Percentiles rank a stretch among this genome's conserved stretches.
phyloP scores from a whole-genome alignment of 2,329 filamentous ascomycete species.

The Calonectria hawksworthii region DNA sequence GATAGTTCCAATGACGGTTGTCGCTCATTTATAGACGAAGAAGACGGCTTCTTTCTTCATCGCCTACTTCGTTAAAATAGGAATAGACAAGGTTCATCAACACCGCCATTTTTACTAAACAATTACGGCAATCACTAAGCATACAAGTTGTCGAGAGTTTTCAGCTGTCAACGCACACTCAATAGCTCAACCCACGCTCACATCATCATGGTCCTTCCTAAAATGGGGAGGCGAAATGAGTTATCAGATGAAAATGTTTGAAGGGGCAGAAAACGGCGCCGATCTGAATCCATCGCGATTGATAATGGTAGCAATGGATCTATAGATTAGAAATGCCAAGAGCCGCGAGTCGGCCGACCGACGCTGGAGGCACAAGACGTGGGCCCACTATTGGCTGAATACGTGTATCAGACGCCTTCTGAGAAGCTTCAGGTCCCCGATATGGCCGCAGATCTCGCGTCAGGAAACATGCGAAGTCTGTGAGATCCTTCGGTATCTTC shows the following conservation, averaged over 20 bases:
- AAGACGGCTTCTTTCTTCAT: not conserved
- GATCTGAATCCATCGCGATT: not conserved
- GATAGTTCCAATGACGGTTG: not conserved
- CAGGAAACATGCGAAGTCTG: not conserved
- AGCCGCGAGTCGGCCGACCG: not conserved
- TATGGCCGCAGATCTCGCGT: not conserved
- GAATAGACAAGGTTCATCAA: not conserved
- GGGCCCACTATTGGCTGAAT: not conserved
- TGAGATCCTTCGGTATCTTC: not conserved
- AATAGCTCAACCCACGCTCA: not conserved
- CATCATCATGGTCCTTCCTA: not conserved
- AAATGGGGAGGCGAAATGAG: not conserved
- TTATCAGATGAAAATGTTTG: not conserved
- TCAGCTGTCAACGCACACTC: not conserved
- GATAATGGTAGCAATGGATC: not conserved
- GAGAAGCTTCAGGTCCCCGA: not conserved
- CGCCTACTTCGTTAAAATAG: not conserved
- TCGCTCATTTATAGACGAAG: not conserved
- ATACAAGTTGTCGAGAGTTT: not conserved
- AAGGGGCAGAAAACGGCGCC: not conserved
- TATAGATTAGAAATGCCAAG: not conserved
- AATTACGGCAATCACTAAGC: not conserved
- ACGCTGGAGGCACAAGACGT: not conserved
- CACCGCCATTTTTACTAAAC: not conserved
- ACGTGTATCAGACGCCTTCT: not conserved